These are phyloP conservation scores for Trichophaea hybrida DNA, from an alignment of 2,329 filamentous ascomycete species.

Conservation along the genomic window DNA sequence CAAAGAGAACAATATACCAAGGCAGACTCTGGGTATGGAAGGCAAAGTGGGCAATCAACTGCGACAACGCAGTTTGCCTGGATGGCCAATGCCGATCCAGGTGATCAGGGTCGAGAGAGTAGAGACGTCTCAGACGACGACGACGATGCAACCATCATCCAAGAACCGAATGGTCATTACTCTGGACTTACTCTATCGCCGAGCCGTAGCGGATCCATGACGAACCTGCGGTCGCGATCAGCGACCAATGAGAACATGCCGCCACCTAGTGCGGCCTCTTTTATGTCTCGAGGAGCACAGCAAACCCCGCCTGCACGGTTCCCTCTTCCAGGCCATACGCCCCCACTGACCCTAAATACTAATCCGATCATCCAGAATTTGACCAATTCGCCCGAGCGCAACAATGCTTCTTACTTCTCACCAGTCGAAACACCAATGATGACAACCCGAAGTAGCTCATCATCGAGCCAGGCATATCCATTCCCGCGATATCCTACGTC, in stretches of 20 bases:
- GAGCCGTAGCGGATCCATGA: constrained; percentile 57
- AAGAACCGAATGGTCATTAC: constrained; percentile 26
- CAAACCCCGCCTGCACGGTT: constrained; percentile 52
- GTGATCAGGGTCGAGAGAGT: constrained; percentile 14
- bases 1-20: constrained; percentile 23
- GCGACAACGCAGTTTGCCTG: constrained; percentile 26
- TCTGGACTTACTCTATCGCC: constrained; percentile 28
- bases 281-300: neutral
- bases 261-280: neutral
- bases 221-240: constrained; percentile 60
- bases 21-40: constrained; percentile 13
- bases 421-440: constrained; percentile 63
- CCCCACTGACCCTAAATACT: constrained; percentile 55
- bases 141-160: constrained; percentile 29
- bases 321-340: constrained; percentile 42
- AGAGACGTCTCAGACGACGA: constrained; percentile 38
- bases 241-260: constrained; percentile 53
- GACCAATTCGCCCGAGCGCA: constrained; percentile 2
- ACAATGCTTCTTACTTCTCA: constrained; percentile 80
- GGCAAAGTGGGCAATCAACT: constrained; percentile 17
- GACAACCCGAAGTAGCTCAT: constrained; percentile 60
- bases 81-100: constrained; percentile 24
- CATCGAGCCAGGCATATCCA: constrained; percentile 57
- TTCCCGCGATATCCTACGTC: constrained; percentile 64
- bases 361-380: constrained; percentile 36